Percentiles rank a stretch among this genome's conserved stretches.
Conservation (phyloP, 805 yeast genomes). For the Suhomyces pyralidae region DNA sequence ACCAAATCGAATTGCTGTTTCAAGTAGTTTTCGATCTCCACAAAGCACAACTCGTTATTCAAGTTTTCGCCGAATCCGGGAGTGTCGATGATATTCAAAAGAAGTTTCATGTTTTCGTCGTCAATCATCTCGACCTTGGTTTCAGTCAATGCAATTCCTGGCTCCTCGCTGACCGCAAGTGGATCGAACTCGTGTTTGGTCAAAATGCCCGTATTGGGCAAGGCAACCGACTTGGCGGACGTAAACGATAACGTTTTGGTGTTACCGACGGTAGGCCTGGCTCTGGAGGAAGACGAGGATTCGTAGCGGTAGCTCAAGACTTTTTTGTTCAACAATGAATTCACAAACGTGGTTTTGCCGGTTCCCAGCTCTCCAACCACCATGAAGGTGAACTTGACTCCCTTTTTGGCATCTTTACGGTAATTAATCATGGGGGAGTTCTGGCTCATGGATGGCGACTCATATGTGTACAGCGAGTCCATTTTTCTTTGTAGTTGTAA, state of each 20-base stretch:
- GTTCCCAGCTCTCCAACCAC: slow-evolving; percentile 72
- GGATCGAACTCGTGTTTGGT: slow-evolving; percentile 62
- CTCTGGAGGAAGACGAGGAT: slow-evolving; percentile 17
- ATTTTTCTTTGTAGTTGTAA: slow-evolving; percentile 6
- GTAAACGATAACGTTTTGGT: slow-evolving; percentile 57
- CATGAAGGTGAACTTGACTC: slow-evolving; percentile 70
- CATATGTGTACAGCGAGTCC: slow-evolving; percentile 18
- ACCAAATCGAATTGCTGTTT: slow-evolving; percentile 78
- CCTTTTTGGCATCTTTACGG: slow-evolving; percentile 68
- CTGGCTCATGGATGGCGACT: slow-evolving; percentile 23
- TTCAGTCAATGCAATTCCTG: slow-evolving; percentile 74
- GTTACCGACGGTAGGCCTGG: slow-evolving; percentile 20
- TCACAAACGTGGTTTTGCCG: slow-evolving; percentile 75
- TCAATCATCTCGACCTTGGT: slow-evolving; percentile 59
- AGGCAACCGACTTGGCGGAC: slow-evolving; percentile 52
- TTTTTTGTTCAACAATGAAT: slow-evolving; percentile 60
- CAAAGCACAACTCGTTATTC: slow-evolving; percentile 64
- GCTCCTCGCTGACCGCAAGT: slow-evolving; percentile 55
- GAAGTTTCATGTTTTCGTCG: slow-evolving; percentile 54
- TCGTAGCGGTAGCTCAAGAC: slow-evolving; percentile 60
- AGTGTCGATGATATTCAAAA: slow-evolving; percentile 61
- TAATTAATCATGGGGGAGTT: slow-evolving; percentile 47
- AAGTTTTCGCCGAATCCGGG: slow-evolving; percentile 79
- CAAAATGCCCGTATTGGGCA: slow-evolving; percentile 53
- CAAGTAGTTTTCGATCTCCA: slow-evolving; percentile 61